Percentiles rank a stretch among this genome's conserved stretches.
phyloP scores from a whole-genome alignment of 2,329 filamentous ascomycete species.

The Clarireedia paspali region DNA sequence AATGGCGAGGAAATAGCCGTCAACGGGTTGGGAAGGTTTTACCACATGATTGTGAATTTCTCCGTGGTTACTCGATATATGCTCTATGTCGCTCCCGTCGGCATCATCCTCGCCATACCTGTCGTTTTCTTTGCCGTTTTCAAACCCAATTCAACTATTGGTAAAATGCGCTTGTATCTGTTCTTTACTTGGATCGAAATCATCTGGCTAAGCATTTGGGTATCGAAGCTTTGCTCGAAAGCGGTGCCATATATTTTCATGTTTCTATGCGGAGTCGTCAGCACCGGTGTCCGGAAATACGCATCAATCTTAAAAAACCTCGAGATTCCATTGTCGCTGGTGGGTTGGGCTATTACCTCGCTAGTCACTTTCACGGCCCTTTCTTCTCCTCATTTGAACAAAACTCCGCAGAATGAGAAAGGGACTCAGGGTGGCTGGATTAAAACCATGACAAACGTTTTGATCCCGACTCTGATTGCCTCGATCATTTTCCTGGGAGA shows the following conservation, averaged over 20 bases:
- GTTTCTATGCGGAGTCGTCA: slow-evolving; percentile 62
- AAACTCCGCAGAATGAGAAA: not conserved
- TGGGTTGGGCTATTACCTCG: slow-evolving; percentile 59
- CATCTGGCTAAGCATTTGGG: slow-evolving; percentile 61
- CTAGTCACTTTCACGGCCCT: slow-evolving; percentile 55
- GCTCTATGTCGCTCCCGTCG: slow-evolving; percentile 59
- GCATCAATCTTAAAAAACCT: slow-evolving; percentile 56
- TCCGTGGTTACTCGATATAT: slow-evolving; percentile 59
- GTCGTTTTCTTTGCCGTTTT: slow-evolving; percentile 40
- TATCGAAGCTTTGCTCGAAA: slow-evolving; percentile 57
- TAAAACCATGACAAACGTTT: slow-evolving; percentile 52
- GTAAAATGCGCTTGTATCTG: slow-evolving; percentile 45
- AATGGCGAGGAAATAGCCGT: slow-evolving; percentile 46
- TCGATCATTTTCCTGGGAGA: slow-evolving; percentile 67
- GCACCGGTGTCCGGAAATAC: slow-evolving; percentile 63
- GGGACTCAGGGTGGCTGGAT: slow-evolving; percentile 38
- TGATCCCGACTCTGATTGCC: slow-evolving; percentile 60
- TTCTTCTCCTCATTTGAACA: slow-evolving; percentile 31
- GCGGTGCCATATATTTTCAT: slow-evolving; percentile 55
- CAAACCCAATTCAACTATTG: slow-evolving; percentile 20
- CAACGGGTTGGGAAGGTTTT: slow-evolving; percentile 58
- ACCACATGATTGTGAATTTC: slow-evolving; percentile 56
- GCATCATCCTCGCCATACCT: slow-evolving; percentile 52
- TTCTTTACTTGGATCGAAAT: slow-evolving; percentile 65
- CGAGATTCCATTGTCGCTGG: slow-evolving; percentile 58